phyloP scores from a whole-genome alignment of 352 stramenopile species.

The Vaucheria bursata region DNA sequence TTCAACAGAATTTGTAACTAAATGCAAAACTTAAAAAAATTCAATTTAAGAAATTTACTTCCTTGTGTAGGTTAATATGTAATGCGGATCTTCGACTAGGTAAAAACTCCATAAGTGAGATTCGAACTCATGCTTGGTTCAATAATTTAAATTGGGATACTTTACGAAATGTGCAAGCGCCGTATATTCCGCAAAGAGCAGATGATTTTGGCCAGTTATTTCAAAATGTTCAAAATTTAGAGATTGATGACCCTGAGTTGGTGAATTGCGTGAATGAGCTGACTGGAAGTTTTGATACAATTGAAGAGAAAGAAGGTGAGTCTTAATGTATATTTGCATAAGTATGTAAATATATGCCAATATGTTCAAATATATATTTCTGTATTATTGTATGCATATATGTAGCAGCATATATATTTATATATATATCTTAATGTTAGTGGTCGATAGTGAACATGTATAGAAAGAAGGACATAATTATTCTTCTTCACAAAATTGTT shows the following conservation, averaged over 20 bases:
- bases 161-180: constrained; percentile 67
- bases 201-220: constrained; percentile 79
- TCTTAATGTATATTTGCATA: not conserved
- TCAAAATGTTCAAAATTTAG: constrained; percentile 72
- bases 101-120: constrained; percentile 80
- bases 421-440: too few species aligned
- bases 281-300: constrained; percentile 94
- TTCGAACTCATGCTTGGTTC: constrained; percentile 96
- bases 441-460: too few species aligned
- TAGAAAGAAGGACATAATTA: too few species aligned
- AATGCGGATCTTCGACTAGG: constrained; percentile 85
- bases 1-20: constrained; percentile 53
- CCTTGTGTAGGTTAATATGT: constrained; percentile 77
- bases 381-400: too few species aligned
- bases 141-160: constrained; percentile 78
- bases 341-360: not conserved
- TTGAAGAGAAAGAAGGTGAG: constrained; percentile 66
- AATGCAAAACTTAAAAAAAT: too few species aligned
- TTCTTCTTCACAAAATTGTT: too few species aligned
- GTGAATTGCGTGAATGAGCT: constrained; percentile 69
- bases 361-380: not conserved
- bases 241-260: too few species aligned
- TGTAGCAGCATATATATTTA: too few species aligned
- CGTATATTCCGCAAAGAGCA: constrained; percentile 72
- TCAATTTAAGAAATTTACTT: too few species aligned